Conservation (phyloP, 2,329 filamentous ascomycete genomes). For the Aspergillus tubingensis region DNA sequence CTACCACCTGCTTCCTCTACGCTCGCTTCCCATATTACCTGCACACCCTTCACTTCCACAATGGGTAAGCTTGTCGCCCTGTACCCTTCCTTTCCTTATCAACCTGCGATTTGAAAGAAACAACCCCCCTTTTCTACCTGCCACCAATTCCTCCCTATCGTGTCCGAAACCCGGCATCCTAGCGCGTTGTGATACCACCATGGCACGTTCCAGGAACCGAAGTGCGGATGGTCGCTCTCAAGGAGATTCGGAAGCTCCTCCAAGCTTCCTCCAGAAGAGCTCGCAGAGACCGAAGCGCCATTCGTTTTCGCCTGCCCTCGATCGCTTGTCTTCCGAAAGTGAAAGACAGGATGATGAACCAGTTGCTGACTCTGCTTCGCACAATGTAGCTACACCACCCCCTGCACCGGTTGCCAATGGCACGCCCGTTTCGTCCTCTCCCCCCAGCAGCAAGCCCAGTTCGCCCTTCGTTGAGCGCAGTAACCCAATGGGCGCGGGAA, state of each 20-base stretch:
- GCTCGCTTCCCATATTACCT: conserved; percentile 26
- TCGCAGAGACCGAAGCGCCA: conserved; percentile 18
- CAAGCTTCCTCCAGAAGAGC: conserved; percentile 7
- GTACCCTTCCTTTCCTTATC: conserved; percentile 10
- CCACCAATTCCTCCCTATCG: background rate
- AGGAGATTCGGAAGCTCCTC: conserved; percentile 11
- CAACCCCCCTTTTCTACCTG: conserved; percentile 3
- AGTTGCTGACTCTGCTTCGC: conserved; percentile 27
- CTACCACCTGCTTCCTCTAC: conserved; percentile 22
- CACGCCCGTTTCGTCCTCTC: conserved; percentile 38
- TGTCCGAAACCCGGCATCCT: conserved; percentile 7
- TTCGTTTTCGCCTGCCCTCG: conserved; percentile 15
- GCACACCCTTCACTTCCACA: conserved; percentile 26
- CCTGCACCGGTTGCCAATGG: conserved; percentile 32
- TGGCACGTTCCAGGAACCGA: conserved; percentile 19
- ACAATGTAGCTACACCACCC: conserved; percentile 36
- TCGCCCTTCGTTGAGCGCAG: conserved; percentile 61
- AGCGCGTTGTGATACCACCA: conserved; percentile 16
- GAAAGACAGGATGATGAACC: conserved; percentile 16
- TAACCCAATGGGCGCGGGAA: conserved; percentile 57
- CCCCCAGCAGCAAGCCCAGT: conserved; percentile 52
- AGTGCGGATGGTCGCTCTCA: conserved; percentile 21
- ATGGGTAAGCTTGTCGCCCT: conserved; percentile 42
- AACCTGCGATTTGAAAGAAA: conserved; percentile 10
- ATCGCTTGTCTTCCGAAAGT: conserved; percentile 15